Base-by-base conservation (phyloP, 345 rosid species). In the Aurinia saxatilis region DNA sequence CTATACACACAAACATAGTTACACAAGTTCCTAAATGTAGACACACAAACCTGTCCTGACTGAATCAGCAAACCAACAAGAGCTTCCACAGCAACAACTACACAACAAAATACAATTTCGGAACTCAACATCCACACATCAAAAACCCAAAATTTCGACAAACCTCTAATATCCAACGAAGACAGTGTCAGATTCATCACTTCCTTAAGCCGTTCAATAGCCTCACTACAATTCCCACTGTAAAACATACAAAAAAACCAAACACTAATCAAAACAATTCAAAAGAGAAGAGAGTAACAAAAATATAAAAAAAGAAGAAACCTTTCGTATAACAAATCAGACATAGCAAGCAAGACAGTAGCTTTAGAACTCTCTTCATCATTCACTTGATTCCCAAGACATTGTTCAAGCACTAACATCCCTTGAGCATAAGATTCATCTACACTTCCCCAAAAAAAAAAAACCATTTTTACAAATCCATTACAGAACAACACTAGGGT, bases 401-500 rank as follows among this genome's bases (percentile, higher is more conserved):
- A 90, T 60, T 93, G 95, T 82, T 90, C 95, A 60, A 93, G 75
- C 9, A 93, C 81, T 59, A 90, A 19, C 92, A 85, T 73, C 42
- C 85, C 92, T 82, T 90, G 95, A 4, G 81, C 80, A 63, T 82
- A 80, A 4, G 95, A 81, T 66, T 84, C 95, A 67, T 80, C 97
- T 87, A 33, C 45, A 44, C 30, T 8, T 17, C 25, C 18, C n/a
- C n/a, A n/a, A n/a, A n/a, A n/a, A 18, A 39, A 53, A 0, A 54
- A 14, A 42, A 48, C 38, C 47, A 29, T 18, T 23, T 15, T 41
- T 51, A 30, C 1, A 60, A n/a, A 36, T 50, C 18, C 50, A 23
- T 31, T 27, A 21, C 30, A 60, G 55, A 50, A 9, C 31, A 27
- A 5, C 5, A 46, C 38, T 29, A 38, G 39, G 38, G 56, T 36